Evolutionary conservation across 129 eudicot species (phyloP), one percentile per base, ranked within the genome.

Genomic region (Logfia minima): DNA sequence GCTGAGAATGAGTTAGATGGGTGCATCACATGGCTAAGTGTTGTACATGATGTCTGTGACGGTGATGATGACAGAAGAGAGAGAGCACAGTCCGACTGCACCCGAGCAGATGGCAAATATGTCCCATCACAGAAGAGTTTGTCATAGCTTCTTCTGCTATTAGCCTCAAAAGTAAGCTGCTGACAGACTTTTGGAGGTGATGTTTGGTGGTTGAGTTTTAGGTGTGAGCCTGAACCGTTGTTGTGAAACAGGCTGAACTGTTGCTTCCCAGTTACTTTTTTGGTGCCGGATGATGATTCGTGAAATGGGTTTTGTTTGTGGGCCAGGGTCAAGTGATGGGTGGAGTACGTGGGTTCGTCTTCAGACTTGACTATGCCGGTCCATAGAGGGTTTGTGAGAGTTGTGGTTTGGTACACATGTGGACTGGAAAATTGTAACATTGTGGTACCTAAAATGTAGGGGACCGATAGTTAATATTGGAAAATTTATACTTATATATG

Each of bases 61-160:
- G 87, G 79, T 65, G 88, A 84, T 75, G 90, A 83, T 86, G 90
- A 86, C 90, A 86, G 90, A 86, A 86, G 90, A 86, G 90, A 86
- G 90, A 86, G 90, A 86, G 87, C 90, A 83, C 84, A 83, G 79
- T 86, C 84, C 18, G 82, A 63, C 22, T 81, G 80, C 60, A 73
- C 70, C 65, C 76, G 75, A 67, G 71, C 80, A 17, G 75, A 79
- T 75, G 76, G 84, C 1, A 78, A 66, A 55, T 72, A 86, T 13
- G 55, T 14, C 53, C 85, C 83, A 24, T 85, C 80, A 78, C 86
- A 78, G 53, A 77, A 83, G 32, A 83, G 37, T 39, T 73, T 83
- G 22, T 78, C 86, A 68, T 80, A 80, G 80, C 66, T 73, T 43
- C 37, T 75, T 76, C 66, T 73, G 53, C 26, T 75, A 17, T 51